Evolutionary conservation across 2,329 filamentous ascomycete species (phyloP).

Genomic region (Ophiocordyceps camponoti-rufipedis): DNA sequence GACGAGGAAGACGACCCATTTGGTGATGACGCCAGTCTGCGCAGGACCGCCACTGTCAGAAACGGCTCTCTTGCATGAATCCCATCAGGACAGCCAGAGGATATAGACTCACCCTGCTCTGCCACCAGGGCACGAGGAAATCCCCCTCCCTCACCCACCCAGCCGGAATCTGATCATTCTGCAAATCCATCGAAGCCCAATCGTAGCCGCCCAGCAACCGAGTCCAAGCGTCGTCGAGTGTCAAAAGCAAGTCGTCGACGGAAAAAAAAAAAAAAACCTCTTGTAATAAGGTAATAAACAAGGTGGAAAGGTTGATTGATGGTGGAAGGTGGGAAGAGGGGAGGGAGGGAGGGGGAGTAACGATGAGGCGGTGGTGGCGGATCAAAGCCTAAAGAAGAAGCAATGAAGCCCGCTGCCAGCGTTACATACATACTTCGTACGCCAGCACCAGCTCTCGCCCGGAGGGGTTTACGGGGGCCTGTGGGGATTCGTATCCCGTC

Average conservation of each 20-base stretch:
- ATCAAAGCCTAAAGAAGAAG: too few species aligned
- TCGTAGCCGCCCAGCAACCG: not conserved
- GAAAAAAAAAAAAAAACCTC: too few species aligned
- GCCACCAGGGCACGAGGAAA: slow-evolving; percentile 10
- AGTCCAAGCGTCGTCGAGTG: not conserved
- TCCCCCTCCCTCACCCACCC: slow-evolving; percentile 2
- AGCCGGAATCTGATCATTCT: slow-evolving; percentile 1
- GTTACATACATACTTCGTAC: too few species aligned
- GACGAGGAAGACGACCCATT: slow-evolving; percentile 50
- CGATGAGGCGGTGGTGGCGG: not conserved
- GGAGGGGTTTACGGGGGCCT: too few species aligned
- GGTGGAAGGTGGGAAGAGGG: not conserved
- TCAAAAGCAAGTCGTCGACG: too few species aligned
- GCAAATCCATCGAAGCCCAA: not conserved
- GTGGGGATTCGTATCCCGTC: too few species aligned
- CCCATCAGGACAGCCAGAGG: not conserved
- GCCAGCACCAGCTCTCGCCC: too few species aligned
- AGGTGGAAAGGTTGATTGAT: too few species aligned
- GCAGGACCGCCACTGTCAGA: not conserved
- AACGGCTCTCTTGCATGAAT: not conserved
- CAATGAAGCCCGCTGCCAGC: too few species aligned
- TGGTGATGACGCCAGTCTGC: slow-evolving; percentile 45
- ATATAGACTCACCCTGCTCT: slow-evolving; percentile 9
- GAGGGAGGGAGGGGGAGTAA: not conserved
- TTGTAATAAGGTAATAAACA: too few species aligned